Evolutionary conservation across 2,329 filamentous ascomycete genomes (phyloP).

Genomic region (Rutstroemia sp.): DNA sequence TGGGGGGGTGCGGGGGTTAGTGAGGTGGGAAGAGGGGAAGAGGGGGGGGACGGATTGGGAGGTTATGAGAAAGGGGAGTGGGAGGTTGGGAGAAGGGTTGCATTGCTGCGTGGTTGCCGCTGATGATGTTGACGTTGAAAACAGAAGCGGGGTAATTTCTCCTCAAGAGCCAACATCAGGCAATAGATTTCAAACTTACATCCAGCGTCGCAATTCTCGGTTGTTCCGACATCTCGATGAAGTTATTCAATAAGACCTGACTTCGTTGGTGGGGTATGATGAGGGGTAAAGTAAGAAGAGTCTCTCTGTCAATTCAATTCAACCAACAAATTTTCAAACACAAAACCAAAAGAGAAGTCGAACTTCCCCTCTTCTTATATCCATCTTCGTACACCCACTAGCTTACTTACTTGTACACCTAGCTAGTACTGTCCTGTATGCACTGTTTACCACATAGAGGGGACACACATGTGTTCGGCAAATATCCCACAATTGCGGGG

Average conservation of each 20-base stretch:
- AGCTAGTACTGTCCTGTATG: background rate
- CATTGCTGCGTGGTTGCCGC: background rate
- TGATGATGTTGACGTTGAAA: constrained; percentile 11
- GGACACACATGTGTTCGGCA: no score
- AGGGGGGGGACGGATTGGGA: background rate
- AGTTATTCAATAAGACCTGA: no score
- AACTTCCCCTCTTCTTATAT: background rate
- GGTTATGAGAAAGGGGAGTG: no score
- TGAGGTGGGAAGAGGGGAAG: constrained; percentile 29
- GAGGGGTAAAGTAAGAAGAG: background rate
- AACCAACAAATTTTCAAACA: no score
- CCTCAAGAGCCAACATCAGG: no score
- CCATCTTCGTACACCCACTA: no score
- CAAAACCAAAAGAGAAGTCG: no score
- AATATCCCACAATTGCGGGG: constrained; percentile 1
- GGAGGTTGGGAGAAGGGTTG: constrained; percentile 14
- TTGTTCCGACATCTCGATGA: constrained; percentile 2
- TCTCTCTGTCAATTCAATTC: no score
- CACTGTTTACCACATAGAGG: background rate
- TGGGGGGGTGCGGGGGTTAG: constrained; percentile 40
- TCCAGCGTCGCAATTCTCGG: constrained; percentile 9
- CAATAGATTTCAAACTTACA: background rate
- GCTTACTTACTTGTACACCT: no score
- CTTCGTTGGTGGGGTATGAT: background rate
- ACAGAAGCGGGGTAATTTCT: constrained; percentile 2